Conservation (phyloP, 177 flowering plant genomes). For the Vitis hybrid region DNA sequence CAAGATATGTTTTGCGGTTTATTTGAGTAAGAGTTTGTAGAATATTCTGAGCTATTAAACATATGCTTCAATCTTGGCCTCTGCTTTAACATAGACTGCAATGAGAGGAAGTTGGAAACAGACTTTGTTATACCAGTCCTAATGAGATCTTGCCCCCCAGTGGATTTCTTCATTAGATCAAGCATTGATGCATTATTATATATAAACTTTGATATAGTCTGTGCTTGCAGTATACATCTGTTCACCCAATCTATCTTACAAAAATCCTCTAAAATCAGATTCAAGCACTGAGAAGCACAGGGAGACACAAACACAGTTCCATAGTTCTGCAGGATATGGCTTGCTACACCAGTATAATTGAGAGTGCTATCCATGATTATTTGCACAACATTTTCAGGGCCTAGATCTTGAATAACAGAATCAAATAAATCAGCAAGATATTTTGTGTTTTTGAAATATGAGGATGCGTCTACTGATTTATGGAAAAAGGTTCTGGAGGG, state of each 20-base stretch:
- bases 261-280: slow-evolving; percentile 72
- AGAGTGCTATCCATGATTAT: slow-evolving; percentile 67
- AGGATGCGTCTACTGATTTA: slow-evolving; percentile 78
- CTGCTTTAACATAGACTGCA: too few relatives aligned
- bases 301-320: slow-evolving; percentile 70
- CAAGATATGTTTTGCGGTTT: slow-evolving; percentile 64
- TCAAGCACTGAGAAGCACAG: slow-evolving; percentile 76
- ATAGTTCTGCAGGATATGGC: slow-evolving; percentile 67
- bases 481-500: slow-evolving; percentile 81
- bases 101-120: too few relatives aligned
- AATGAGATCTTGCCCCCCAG: slow-evolving; percentile 73
- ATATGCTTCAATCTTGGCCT: too few relatives aligned
- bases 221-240: slow-evolving; percentile 75
- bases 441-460: slow-evolving; percentile 67
- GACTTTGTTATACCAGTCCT: slow-evolving; percentile 16
- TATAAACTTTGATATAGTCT: slow-evolving; percentile 66
- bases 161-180: slow-evolving; percentile 70
- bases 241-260: slow-evolving; percentile 81
- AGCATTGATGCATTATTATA: slow-evolving; percentile 67
- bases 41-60: background rate
- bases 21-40: slow-evolving; percentile 43
- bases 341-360: slow-evolving; percentile 48
- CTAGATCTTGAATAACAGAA: slow-evolving; percentile 76
- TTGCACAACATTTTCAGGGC: slow-evolving; percentile 80
- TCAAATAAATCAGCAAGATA: slow-evolving; percentile 69